Base-by-base conservation (phyloP, 2,329 filamentous ascomycete genomes). In the Colletotrichum ledebouriae region DNA sequence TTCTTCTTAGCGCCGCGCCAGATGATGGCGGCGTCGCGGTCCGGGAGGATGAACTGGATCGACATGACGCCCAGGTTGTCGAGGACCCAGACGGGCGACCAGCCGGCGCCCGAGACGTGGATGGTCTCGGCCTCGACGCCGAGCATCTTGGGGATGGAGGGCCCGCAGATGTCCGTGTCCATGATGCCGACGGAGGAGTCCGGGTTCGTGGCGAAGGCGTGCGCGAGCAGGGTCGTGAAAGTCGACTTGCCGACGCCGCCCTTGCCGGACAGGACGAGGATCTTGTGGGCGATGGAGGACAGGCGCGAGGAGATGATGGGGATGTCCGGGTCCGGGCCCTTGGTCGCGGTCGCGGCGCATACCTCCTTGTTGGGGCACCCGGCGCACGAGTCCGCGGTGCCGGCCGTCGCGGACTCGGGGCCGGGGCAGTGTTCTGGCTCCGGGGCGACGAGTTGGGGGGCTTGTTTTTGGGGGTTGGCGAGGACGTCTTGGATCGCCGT, bases 1-100 rank as follows among this genome's bases (percentile, higher is more conserved):
- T 98, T 99, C 87, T 99, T 99, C 87, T 99, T 99, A 3, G 96
- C 92, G 0, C 96, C 96, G 58, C 96, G 88, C 96, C 96, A 99
- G 73, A 99, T 99, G 46, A 99, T 91, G 3, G 96, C 96, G 76
- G 97, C 94, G 78, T 99, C 95, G 53, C 93, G 87, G 75, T 93
- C 94, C 0, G 96, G 96, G 52, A 99, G 85, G 94, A 99, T 97
- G 78, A 99, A 99, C 79, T 99, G 96, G 72, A 99, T 94, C 75
- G 92, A 96, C 95, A 99, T 98, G 58, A 97, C 94, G 2, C 92
- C 93, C 3, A 99, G 84, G 74, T 98, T 99, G 74, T 98, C 96
- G 74, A 90, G 88, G 15, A 97, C 94, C 93, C 94, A 98, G 13
- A 98, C 95, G 0, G 96, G 96, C 76, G 92, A 94, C 96, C 94